Base-by-base conservation (phyloP, 106 monocot species). In the Triglochin maritima region DNA sequence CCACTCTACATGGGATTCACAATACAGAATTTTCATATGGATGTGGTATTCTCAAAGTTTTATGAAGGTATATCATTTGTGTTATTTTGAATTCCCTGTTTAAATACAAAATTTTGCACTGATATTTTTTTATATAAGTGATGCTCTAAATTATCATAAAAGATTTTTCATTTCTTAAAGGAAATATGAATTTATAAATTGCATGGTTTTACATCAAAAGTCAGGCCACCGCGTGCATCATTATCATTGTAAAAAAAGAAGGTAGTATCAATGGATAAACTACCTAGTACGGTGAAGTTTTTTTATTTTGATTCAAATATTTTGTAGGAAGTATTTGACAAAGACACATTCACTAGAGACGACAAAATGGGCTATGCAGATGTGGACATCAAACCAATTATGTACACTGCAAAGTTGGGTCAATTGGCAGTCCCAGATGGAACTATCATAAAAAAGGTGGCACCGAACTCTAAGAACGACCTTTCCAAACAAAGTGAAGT, bases 361-460 rank as follows among this genome's bases (percentile, higher is more conserved):
- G 79, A 80, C 54, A 51, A 17, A 44, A 80, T 83, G 82, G 82
- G 82, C 4, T 15, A 71, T 12, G 79, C 82, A 0, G 67, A 72
- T 41, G 56, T 83, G 14, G 69, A 72, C 65, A 59, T 79, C 13
- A 45, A 66, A 51, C 79, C 78, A 3, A 57, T 83, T 9, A 42
- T 75, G 48, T 67, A 83, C 12, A 75, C 54, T 29, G 75, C 68
- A 57, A 49, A 65, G 60, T 72, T 80, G 79, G 56, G 72, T 5
- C 50, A 62, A 49, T 50, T 69, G 8, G 63, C 44, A 15, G 46
- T 77, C 4, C 52, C 60, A 4, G 43, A 74, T 14, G 72, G 65
- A 10, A 42, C 62, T 12, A 16, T 76, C 14, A 65, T 83, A 47
- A 50, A 14, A 49, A 45, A 50, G 42, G 43, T 83, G n/a, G 44